Evolutionary conservation across 805 yeast species (phyloP), one percentile per base, ranked within the genome.

Genomic region (Lipomyces kockii): DNA sequence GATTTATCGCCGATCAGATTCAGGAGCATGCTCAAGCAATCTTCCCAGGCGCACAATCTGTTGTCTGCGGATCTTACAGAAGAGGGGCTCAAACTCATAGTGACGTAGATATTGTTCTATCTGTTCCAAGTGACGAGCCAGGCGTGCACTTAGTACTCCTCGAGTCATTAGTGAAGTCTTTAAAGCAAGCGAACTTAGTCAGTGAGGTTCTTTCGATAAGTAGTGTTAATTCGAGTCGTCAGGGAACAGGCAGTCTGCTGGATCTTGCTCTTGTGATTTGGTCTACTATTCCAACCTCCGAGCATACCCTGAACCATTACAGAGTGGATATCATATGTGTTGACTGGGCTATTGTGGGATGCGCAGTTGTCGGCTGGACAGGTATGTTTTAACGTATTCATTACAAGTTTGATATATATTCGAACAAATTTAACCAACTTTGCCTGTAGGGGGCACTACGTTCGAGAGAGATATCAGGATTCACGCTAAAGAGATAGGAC

Each of bases 331-430:
- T 71, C 9, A 71, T 71, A 34, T 55, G 67, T 35, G 69, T 62
- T 6, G 69, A 72, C 32, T 72, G 74, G 65, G 49, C 43, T 11
- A 53, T 62, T 29, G 51, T 65, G 39, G 73, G 73, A 14, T 27
- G 69, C 8, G 73, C 73, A 3, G 58, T 71, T 2, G 67, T 71
- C 29, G 73, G 73, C 32, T 71, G 73, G 73, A 71, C 73, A n/a
- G 73, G 73, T 62, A 54, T 11, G 68, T 14, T n/a, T 27, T 12
- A 11, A 5, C 5, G 29, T 34, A 57, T n/a, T 51, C 35, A 54
- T 46, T 37, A 2, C 25, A 58, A n/a, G 20, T 32, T 11, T 2
- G 51, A 46, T 11, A 14, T 49, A 8, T 34, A n/a, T 17, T 17
- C 25, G 11, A 60, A 7, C 6, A 14, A 35, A n/a, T 20, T 52